Percentiles rank a stretch among this genome's conserved stretches.
Conservation (phyloP, 768 basidiomycete species). For the Strobilomyces confusus region DNA sequence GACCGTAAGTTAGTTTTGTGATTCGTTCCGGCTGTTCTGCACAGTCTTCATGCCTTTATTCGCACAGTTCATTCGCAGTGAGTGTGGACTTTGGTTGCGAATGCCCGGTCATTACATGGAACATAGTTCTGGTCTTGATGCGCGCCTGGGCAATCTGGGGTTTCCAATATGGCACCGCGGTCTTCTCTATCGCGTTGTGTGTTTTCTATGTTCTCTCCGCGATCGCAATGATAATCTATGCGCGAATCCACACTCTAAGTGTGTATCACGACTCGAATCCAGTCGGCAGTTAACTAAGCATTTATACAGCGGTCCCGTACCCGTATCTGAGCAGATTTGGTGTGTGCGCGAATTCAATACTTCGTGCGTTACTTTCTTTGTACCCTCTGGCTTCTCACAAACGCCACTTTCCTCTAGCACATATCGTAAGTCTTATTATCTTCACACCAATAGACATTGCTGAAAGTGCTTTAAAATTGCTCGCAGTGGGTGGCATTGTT, state of each 20-base stretch:
- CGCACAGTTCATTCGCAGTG: conserved; percentile 21
- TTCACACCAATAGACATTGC: not conserved
- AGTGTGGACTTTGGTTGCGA: not conserved
- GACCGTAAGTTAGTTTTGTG: conserved; percentile 11
- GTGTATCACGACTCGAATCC: not conserved
- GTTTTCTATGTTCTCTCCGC: not conserved
- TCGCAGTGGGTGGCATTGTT: not conserved
- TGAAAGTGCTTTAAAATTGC: not conserved
- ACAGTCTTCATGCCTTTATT: conserved; percentile 3
- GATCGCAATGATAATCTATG: not conserved
- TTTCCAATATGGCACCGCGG: not conserved
- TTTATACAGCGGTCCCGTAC: not conserved
- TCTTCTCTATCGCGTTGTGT: conserved; percentile 2
- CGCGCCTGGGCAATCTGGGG: conserved; percentile 24
- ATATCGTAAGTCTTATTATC: not conserved
- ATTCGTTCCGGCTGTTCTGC: not conserved
- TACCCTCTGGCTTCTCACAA: not conserved
- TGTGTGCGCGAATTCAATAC: conserved; percentile 6
- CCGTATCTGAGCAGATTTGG: conserved; percentile 1
- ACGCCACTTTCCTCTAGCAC: not conserved
- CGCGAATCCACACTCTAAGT: not conserved
- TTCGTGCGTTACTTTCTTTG: not conserved
- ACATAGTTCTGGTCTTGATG: conserved; percentile 22
- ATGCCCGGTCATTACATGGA: not conserved
- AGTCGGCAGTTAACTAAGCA: not conserved